phyloP scores from a whole-genome alignment of 768 basidiomycete genomes.

The Termitomyces sp. region DNA sequence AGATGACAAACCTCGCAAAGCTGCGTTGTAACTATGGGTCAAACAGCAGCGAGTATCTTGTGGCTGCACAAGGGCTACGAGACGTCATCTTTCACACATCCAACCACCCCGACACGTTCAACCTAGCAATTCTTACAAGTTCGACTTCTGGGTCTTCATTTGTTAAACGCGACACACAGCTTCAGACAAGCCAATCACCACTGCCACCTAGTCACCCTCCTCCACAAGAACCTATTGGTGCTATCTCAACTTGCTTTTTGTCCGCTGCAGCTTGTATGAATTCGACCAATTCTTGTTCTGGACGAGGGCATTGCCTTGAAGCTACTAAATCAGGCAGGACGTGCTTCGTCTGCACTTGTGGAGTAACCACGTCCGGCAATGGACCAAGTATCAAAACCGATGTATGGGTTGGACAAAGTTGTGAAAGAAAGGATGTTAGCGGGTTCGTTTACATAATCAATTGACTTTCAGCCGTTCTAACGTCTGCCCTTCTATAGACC shows the following conservation, averaged over 20 bases:
- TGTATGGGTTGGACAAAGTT: slow-evolving; percentile 70
- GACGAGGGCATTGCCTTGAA: slow-evolving; percentile 59
- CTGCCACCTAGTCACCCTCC: slow-evolving; percentile 35
- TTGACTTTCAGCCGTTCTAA: slow-evolving; percentile 5
- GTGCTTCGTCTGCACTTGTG: slow-evolving; percentile 52
- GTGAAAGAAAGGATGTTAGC: slow-evolving; percentile 77
- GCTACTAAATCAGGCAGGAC: slow-evolving; percentile 55
- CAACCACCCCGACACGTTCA: slow-evolving; percentile 29
- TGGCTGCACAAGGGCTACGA: slow-evolving; percentile 40
- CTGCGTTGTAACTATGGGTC: slow-evolving; percentile 42
- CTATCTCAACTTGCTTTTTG: slow-evolving; percentile 57
- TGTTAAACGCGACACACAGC: slow-evolving; percentile 31
- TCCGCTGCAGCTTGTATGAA: slow-evolving; percentile 51
- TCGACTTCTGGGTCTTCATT: slow-evolving; percentile 20
- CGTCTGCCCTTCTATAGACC: slow-evolving; percentile 37
- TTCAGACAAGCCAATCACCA: slow-evolving; percentile 42
- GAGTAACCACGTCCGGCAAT: slow-evolving; percentile 41
- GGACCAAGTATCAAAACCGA: slow-evolving; percentile 50
- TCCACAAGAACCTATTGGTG: slow-evolving; percentile 50
- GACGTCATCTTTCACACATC: slow-evolving; percentile 40
- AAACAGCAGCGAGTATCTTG: slow-evolving; percentile 49
- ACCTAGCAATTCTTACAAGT: slow-evolving; percentile 51
- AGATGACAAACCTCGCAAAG: slow-evolving; percentile 45
- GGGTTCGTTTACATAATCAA: slow-evolving; percentile 42
- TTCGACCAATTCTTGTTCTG: slow-evolving; percentile 62